Percentiles rank a stretch among this genome's conserved stretches.
These are phyloP conservation scores for Quercus bicolor DNA, from an alignment of 306 rosid genomes.

Conservation along the genomic window DNA sequence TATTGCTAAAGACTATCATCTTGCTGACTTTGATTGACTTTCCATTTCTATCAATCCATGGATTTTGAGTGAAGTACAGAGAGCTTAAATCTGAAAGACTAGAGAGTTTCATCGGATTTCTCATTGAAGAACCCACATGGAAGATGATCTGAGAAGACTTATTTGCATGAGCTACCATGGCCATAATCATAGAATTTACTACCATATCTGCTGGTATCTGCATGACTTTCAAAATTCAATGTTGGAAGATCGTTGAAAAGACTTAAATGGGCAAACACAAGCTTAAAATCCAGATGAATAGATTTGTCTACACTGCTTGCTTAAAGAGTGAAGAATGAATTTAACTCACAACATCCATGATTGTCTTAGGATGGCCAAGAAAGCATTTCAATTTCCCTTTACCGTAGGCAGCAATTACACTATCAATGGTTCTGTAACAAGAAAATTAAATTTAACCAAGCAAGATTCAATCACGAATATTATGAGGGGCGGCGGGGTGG, in stretches of 20 bases:
- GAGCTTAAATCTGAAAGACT: not conserved
- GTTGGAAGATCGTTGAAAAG: not conserved
- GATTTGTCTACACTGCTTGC: not conserved
- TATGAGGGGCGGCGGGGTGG: too few relatives aligned
- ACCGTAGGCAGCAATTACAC: conserved; percentile 24
- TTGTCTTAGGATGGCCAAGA: conserved; percentile 24
- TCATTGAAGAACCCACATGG: conserved; percentile 38
- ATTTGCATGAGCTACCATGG: conserved; percentile 28
- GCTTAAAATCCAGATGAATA: not conserved
- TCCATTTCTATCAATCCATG: conserved; percentile 18
- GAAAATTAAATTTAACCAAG: not conserved
- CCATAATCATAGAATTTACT: conserved; percentile 32
- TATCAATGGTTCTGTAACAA: conserved; percentile 40
- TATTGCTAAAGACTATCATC: not conserved
- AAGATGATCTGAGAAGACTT: conserved; percentile 19
- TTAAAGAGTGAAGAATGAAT: not conserved
- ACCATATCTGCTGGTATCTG: conserved; percentile 57
- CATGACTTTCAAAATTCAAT: not conserved
- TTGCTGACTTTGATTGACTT: conserved; percentile 13
- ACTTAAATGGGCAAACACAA: not conserved
- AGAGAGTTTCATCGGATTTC: conserved; percentile 26
- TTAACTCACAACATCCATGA: conserved; percentile 29
- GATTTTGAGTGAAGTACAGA: conserved; percentile 20
- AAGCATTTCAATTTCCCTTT: conserved; percentile 37
- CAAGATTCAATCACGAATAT: not conserved